Base-by-base conservation (phyloP, 2,329 filamentous ascomycete species). In the Botrytis aclada region DNA sequence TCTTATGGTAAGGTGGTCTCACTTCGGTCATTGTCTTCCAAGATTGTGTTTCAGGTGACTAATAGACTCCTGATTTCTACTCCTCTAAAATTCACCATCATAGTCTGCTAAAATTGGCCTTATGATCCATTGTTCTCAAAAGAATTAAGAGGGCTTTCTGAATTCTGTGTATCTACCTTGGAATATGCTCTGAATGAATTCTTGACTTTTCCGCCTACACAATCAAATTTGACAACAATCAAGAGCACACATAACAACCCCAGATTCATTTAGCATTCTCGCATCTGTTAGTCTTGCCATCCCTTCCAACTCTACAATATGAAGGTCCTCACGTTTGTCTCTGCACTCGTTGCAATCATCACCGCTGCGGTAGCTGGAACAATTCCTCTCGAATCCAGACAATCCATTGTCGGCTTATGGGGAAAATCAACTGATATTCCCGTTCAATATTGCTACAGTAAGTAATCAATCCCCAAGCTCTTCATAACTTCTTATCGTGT, bases 361-460 rank as follows among this genome's bases (percentile, higher is more conserved):
- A 32, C 32, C 37, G 22, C 47, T 25, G 22, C 37, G 18, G 10
- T 69, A 16, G 47, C 37, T 56, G n/a, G 34, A 9, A 51, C 47
- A 2, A 37, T 41, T 16, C 47, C 47, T 22, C 34, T 56, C 22
- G 47, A 41, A 22, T 41, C 47, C n/a, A 29, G 47, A 43, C 47
- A 69, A 32, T n/a, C 22, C 14, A 16, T 61, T 4, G 47, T 41
- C 9, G 65, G 65, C 8, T 37, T 32, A 16, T 69, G 65, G 65
- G 47, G 47, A 18, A 69, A 69, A 32, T 20, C 65, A 9, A 56
- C 47, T 9, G 34, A 69, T 56, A 4, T 32, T 32, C 0, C 65
- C 22, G 47, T 69, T 41, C 14, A 9, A 9, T 32, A 56, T n/a
- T 69, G 65, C 47, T 69, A 69, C n/a, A 41, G 65, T 67, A 32